These are phyloP conservation scores for Neophaeococcomyces aloes DNA, from an alignment of 2,329 filamentous ascomycete species.

Conservation along the genomic window DNA sequence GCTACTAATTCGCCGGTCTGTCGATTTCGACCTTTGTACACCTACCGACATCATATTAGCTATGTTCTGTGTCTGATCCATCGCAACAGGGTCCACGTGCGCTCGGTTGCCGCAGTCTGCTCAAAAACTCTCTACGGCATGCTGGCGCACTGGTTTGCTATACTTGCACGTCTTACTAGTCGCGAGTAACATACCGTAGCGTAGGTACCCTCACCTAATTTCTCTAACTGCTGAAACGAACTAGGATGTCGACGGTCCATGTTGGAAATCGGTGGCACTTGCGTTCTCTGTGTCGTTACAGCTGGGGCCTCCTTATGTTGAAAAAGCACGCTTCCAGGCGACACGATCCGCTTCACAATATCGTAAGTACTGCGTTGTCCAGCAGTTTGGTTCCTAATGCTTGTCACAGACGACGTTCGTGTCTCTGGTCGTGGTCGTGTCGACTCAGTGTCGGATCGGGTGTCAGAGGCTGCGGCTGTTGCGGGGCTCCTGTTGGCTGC, in stretches of 20 bases:
- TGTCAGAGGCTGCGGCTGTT: not conserved
- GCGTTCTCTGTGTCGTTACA: conserved; percentile 11
- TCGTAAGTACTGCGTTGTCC: conserved; percentile 13
- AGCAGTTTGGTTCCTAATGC: not conserved
- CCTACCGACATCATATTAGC: conserved; percentile 43
- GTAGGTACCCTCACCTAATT: conserved; percentile 95
- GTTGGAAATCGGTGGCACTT: conserved; percentile 10
- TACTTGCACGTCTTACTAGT: not conserved
- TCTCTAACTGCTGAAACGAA: conserved; percentile 98
- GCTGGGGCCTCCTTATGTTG: conserved; percentile 13
- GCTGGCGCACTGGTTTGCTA: too few species aligned
- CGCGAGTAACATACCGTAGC: conserved; percentile 60
- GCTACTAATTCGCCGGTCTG: conserved; percentile 95
- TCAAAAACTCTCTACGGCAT: too few species aligned
- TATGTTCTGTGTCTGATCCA: too few species aligned
- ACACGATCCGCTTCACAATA: conserved; percentile 21
- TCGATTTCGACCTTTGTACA: conserved; percentile 96
- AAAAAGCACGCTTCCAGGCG: conserved; percentile 21
- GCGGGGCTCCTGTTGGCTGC: conserved; percentile 1
- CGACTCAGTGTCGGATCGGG: conserved; percentile 8
- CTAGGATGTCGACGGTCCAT: conserved; percentile 94
- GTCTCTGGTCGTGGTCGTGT: not conserved
- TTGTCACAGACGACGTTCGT: not conserved
- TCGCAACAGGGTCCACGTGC: too few species aligned
- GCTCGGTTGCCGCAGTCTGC: too few species aligned